Evolutionary conservation across 768 basidiomycete species (phyloP), one percentile per base, ranked within the genome.

Genomic region (Macrolepiota albuminosa): DNA sequence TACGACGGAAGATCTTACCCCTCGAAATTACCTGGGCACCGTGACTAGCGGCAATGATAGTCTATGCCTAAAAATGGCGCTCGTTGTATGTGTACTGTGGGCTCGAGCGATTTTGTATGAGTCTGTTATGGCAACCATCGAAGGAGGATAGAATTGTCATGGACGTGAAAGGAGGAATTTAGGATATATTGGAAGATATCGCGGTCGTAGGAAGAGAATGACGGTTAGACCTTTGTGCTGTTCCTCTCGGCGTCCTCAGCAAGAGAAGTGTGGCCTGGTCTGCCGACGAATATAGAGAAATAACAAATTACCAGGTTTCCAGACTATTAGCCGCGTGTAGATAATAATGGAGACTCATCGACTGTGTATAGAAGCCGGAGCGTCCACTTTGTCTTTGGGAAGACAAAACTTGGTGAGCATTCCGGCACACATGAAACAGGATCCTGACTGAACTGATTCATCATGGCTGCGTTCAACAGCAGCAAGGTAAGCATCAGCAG

Each of bases 1-100:
- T 68, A 56, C 72, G 77, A 6, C 72, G 70, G 3, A 84, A 81
- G 67, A 81, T 87, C 26, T 80, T 83, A 1, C 3, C 36, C 13
- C 36, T 37, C 9, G 13, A 37, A 37, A 37, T 65, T 78, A 82
- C 0, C 83, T 86, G 4, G 84, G 77, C 14, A 76, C 87, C 40
- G 82, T 87, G 18, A 81, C 85, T 0, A 85, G 86, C 2, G 85
- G 80, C 0, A 82, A 84, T 57, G 72, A 84, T 49, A 85, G 89
- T 0, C 79, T 92, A 16, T 90, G 91, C 3, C 81, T 93, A 13
- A 89, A 92, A 73, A 87, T 88, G 85, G 87, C 87, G 37, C 73
- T 91, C 56, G 83, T 85, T 4, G 71, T 91, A 45, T 81, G 82
- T 21, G 21, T 21, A 21, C 21, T 21, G 21, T 48, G 90, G 31